phyloP scores from a whole-genome alignment of 176 grass and related monocot species.

The Musa acuminata region DNA sequence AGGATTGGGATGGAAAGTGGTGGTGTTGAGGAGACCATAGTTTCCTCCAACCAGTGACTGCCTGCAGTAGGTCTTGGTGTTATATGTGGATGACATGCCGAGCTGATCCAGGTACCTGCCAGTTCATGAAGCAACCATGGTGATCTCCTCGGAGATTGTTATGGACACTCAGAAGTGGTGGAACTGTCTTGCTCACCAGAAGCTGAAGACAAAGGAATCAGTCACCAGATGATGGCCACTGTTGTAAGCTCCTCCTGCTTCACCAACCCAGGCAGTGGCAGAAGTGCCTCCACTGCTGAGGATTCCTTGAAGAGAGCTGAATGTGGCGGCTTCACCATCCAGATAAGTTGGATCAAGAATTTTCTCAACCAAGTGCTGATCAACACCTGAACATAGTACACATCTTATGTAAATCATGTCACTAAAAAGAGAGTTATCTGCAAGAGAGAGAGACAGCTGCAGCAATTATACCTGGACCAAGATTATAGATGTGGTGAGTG shows the following conservation, averaged over 20 bases:
- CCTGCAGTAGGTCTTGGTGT: slow-evolving; percentile 71
- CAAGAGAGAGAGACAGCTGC: background rate
- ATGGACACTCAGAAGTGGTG: no score
- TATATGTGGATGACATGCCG: slow-evolving; percentile 61
- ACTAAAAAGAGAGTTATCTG: background rate
- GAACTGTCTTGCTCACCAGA: slow-evolving; percentile 43
- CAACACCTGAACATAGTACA: slow-evolving; percentile 35
- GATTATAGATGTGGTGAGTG: slow-evolving; percentile 87
- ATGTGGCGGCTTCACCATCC: slow-evolving; percentile 39
- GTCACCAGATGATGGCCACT: slow-evolving; percentile 85
- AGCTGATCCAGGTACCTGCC: slow-evolving; percentile 77
- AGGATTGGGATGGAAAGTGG: slow-evolving; percentile 71
- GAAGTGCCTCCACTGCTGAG: slow-evolving; percentile 45
- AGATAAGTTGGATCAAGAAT: slow-evolving; percentile 67
- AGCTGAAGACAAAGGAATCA: slow-evolving; percentile 85
- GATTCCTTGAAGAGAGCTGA: slow-evolving; percentile 45
- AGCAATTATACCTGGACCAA: slow-evolving; percentile 57
- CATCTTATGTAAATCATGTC: background rate
- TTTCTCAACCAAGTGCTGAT: slow-evolving; percentile 53
- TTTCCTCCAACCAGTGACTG: slow-evolving; percentile 69
- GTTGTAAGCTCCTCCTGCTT: slow-evolving; percentile 90
- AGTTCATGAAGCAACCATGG: background rate
- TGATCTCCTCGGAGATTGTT: no score
- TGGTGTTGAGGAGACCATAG: slow-evolving; percentile 72
- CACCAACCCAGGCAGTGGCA: slow-evolving; percentile 61